Evolutionary conservation across 2,329 filamentous ascomycete genomes (phyloP).

Genomic region (Aspergillus jensenii): DNA sequence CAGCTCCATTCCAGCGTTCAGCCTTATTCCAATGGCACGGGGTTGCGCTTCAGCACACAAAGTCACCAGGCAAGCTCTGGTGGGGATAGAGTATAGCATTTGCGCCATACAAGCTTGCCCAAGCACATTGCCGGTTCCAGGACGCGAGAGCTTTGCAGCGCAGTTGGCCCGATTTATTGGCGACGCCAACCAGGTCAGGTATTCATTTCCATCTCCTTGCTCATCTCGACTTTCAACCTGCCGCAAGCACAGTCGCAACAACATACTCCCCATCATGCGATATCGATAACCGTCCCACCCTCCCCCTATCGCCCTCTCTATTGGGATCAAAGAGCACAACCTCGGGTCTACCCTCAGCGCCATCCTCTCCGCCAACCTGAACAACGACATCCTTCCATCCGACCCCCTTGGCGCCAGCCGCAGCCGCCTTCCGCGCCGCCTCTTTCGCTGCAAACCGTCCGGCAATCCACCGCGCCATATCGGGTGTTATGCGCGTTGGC

Average conservation of each 20-base stretch:
- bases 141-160: not conserved
- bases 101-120: not conserved
- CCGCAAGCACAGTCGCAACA: conserved; percentile 45
- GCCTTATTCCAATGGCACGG: not conserved
- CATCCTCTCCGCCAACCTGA: conserved; percentile 24
- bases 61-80: not conserved
- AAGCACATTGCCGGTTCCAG: not conserved
- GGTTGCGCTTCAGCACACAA: no score
- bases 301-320: conserved; percentile 12
- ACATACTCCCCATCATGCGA: conserved; percentile 87
- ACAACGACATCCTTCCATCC: conserved; percentile 62
- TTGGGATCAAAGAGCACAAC: conserved; percentile 33
- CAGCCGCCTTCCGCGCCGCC: conserved; percentile 70
- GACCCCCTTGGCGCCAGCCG: conserved; percentile 52
- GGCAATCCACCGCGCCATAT: conserved; percentile 45
- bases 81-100: not conserved
- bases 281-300: conserved; percentile 72
- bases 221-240: conserved; percentile 22
- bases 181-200: no score
- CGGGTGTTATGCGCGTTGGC: conserved; percentile 20
- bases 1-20: not conserved
- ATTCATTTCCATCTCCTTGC: not conserved
- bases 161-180: no score
- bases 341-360: conserved; percentile 32
- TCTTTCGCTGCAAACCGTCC: conserved; percentile 72